A percentile compares a stretch with the other conserved stretches of the same genome.
Evolutionary conservation across 73 alveolate genomes (phyloP).

Genomic region (Chromera velia): DNA sequence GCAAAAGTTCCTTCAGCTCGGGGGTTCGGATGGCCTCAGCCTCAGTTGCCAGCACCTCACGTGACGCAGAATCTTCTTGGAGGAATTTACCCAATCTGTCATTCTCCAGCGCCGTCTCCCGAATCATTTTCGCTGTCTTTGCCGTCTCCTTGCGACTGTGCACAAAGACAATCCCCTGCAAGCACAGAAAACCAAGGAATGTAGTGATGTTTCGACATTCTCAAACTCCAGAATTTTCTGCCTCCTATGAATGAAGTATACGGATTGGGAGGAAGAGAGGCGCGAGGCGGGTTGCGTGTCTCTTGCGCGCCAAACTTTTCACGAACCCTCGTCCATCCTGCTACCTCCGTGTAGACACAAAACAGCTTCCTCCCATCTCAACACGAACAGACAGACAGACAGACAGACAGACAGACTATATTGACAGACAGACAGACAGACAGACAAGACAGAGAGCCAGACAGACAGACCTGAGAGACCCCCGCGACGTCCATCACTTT

Average conservation of each 20-base stretch:
- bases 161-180: slow-evolving; percentile 82
- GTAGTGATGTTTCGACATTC: neutral
- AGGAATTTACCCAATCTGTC: slow-evolving; percentile 72
- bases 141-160: slow-evolving; percentile 98
- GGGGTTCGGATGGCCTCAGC: slow-evolving; percentile 21
- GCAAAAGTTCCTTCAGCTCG: slow-evolving; percentile 68
- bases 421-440: neutral
- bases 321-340: neutral
- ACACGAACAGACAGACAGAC: neutral
- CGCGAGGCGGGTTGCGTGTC: neutral
- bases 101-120: slow-evolving; percentile 71
- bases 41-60: slow-evolving; percentile 60
- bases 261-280: neutral
- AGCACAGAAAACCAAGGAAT: neutral
- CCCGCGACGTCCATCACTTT: slow-evolving; percentile 88
- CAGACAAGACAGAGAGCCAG: neutral
- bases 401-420: neutral
- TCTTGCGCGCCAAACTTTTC: neutral
- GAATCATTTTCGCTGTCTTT: slow-evolving; percentile 86
- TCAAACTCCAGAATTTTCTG: too few relatives aligned
- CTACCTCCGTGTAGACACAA: too few relatives aligned
- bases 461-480: slow-evolving; percentile 56
- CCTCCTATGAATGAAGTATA: too few relatives aligned
- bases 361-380: too few relatives aligned
- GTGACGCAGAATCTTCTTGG: slow-evolving; percentile 68